Conservation (phyloP, 768 basidiomycete genomes). For the Dioszegia hungarica region DNA sequence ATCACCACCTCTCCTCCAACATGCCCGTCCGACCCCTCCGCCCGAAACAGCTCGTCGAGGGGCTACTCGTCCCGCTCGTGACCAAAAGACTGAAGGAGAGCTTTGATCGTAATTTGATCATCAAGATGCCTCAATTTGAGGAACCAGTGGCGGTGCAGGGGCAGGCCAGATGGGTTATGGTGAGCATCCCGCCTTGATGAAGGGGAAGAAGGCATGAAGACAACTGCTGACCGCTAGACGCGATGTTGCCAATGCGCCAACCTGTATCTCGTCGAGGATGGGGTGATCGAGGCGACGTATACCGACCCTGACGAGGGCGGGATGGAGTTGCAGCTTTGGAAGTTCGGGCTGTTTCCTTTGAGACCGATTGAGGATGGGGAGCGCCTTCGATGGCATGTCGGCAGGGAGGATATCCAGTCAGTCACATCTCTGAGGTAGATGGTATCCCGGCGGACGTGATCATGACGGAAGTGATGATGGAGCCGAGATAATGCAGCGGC, state of each 20-base stretch:
- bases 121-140: slow-evolving; percentile 2
- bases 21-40: neutral
- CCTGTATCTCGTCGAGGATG: slow-evolving; percentile 2
- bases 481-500: too few species aligned
- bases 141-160: slow-evolving; percentile 3
- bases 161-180: slow-evolving; percentile 5
- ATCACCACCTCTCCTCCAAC: neutral
- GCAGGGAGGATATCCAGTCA: neutral
- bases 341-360: slow-evolving; percentile 1
- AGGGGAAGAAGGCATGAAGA: neutral
- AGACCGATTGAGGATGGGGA: neutral
- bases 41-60: neutral
- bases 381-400: neutral
- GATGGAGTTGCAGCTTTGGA: neutral
- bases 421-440: neutral
- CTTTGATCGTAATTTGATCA: neutral
- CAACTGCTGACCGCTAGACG: neutral
- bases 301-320: neutral
- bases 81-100: neutral
- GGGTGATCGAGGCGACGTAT: neutral
- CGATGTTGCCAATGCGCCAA: slow-evolving; percentile 1
- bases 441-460: too few species aligned
- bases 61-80: neutral
- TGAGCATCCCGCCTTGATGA: neutral
- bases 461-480: too few species aligned